Evolutionary conservation across 768 basidiomycete species (phyloP), one percentile per base, ranked within the genome.

Genomic region (Lactarius vividus): DNA sequence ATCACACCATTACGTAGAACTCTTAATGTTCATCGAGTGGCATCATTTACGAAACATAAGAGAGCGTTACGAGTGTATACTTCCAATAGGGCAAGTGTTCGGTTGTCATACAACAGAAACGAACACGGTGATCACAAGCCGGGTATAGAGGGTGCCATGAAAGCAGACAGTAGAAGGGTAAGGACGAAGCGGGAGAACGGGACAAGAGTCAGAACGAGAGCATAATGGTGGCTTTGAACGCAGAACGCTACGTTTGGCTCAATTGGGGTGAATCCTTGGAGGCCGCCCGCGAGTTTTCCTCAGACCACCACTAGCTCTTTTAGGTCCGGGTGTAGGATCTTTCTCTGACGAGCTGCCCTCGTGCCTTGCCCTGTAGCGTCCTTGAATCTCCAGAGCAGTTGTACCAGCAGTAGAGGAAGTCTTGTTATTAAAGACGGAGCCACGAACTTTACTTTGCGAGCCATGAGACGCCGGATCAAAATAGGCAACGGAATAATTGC

Each of bases 211-310:
- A 33, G 33, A 44, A 55, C 8, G 54, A 61, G 40, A 44, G 58
- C 64, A 65, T 20, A 60, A 59, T 20, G 40, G 28, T 39, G 52
- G 39, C 39, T 18, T 23, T 33, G 37, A 55, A 20, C 16, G 49
- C 9, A 20, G 60, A 33, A 57, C 8, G 52, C 35, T 28, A 65
- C 5, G 35, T 54, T 46, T 10, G 16, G 20, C 29, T 40, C 57
- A 63, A 33, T 63, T 67, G 52, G 57, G 57, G 39, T 67, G 57
- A 13, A 63, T 33, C 61, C 61, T 67, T 23, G 52, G 28, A 39
- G 61, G 57, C 16, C 66, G 66, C 20, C 61, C 66, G 13, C 66
- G 66, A 55, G 57, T 59, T 62, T 59, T 67, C 53, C 53, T 67
- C 57, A 59, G 40, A 31, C 57, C 35, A 15, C 57, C 35, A 26